These are phyloP conservation scores for Coemansia sp. DNA, from an alignment of 192 early-diverging fungal genomes.

Conservation along the genomic window DNA sequence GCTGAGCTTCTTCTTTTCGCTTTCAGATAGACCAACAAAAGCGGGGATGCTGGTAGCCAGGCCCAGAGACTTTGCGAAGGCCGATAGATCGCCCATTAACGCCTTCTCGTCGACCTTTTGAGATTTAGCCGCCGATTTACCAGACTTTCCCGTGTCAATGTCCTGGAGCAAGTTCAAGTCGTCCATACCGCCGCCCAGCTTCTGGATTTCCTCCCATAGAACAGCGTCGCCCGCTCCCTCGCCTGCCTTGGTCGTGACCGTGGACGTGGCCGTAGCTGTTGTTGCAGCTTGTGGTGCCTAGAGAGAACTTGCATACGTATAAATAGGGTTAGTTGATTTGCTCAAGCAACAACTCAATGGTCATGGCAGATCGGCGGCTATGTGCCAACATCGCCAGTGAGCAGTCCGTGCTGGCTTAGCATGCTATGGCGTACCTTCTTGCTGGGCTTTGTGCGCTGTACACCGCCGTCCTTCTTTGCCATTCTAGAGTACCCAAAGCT, in stretches of 20 bases:
- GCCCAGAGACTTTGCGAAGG: conserved; percentile 47
- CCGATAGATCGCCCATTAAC: conserved; percentile 37
- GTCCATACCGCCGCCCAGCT: conserved; percentile 62
- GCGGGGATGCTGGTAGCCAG: conserved; percentile 29
- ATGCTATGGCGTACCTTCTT: not conserved
- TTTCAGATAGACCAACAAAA: conserved; percentile 27
- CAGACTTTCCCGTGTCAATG: conserved; percentile 51
- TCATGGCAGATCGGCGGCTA: no score
- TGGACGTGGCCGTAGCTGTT: not conserved
- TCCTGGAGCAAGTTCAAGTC: conserved; percentile 65
- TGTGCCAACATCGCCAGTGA: no score
- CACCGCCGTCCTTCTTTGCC: conserved; percentile 19
- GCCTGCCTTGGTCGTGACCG: no score
- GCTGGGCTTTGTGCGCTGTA: conserved; percentile 8
- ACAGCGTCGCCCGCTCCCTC: not conserved
- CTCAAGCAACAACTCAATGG: not conserved
- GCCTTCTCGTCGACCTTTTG: conserved; percentile 15
- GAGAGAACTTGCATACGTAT: not conserved
- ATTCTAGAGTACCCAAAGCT: not conserved
- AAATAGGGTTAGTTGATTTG: not conserved
- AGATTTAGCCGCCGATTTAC: conserved; percentile 16
- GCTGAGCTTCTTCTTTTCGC: conserved; percentile 30
- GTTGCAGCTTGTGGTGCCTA: not conserved
- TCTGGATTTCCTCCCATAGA: conserved; percentile 67
- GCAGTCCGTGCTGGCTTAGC: not conserved